Evolutionary conservation across 352 stramenopile genomes (phyloP), one percentile per base, ranked within the genome.

Genomic region (Phytophthora fragariae): DNA sequence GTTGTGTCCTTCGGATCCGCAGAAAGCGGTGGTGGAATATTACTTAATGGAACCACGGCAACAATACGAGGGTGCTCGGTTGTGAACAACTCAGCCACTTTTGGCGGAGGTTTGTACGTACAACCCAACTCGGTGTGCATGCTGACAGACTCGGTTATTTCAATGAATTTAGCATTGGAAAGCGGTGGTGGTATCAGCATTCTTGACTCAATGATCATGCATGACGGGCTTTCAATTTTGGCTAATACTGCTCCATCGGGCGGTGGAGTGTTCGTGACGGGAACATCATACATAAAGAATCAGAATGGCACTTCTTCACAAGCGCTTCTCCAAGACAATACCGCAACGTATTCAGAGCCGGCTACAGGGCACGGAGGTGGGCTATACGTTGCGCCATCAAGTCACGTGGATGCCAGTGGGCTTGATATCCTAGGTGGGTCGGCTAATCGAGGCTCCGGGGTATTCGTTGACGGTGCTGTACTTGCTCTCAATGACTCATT

Each of bases 131-230:
- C 73, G 7, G 17, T 41, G 0, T 74, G 60, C 33, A 65, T 10
- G 1, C 33, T 78, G 39, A 31, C 57, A 21, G 37, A 68, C 27
- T 68, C 60, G 4, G 37, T 31, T 5, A 39, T 78, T 14, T 41
- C 59, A 12, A 29, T n/a, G 14, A 78, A 78, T 41, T 12, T 39
- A 1, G 54, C 64, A 10, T 41, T 47, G 6, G 1, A 57, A 24
- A 62, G 21, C 8, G 79, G 79, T 24, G 79, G 73, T 11, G 79
- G 79, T 0, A 61, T 81, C 12, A 49, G 41, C 17, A 52, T 80
- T 19, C 35, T 53, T 2, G 53, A 70, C 15, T 80, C 77, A 24
- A 37, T 11, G 3, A 21, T 86, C 15, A 44, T 47, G 11, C 80
- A 86, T 46, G 35, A 73, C 7, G 47, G 62, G 5, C 15, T 83